phyloP scores from a whole-genome alignment of 148 eudicot species.

The Chenopodium album region DNA sequence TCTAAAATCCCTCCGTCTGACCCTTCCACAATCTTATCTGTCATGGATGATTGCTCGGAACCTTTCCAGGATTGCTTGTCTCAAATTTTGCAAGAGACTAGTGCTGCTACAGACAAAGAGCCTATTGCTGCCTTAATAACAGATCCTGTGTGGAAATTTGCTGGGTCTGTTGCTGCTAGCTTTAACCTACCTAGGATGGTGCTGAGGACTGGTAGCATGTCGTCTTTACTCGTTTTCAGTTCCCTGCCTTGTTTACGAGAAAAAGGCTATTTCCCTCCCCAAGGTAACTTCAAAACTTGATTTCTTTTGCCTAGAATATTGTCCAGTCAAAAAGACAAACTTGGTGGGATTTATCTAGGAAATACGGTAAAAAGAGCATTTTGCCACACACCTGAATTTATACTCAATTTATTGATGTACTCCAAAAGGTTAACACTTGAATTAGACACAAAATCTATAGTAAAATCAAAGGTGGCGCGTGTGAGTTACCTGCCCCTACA shows the following conservation, averaged over 20 bases:
- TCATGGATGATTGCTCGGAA: conserved; percentile 18
- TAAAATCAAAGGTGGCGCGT: too few species aligned
- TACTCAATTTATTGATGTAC: too few species aligned
- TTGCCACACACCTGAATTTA: too few species aligned
- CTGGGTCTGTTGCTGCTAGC: conserved; percentile 16
- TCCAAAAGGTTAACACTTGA: too few species aligned
- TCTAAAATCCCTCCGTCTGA: not conserved
- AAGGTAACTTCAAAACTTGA: conserved; percentile 23
- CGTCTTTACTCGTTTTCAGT: conserved; percentile 22
- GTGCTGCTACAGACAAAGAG: conserved; percentile 6
- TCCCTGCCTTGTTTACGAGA: conserved; percentile 27
- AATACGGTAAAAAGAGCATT: too few species aligned
- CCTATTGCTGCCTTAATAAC: conserved; percentile 29
- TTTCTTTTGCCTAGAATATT: too few species aligned
- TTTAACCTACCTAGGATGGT: conserved; percentile 35
- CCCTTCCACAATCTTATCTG: conserved; percentile 2
- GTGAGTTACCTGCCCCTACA: too few species aligned
- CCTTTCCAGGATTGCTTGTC: conserved; percentile 25
- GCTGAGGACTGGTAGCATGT: conserved; percentile 26
- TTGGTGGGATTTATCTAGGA: too few species aligned
- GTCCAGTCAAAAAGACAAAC: too few species aligned
- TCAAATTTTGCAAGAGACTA: not conserved
- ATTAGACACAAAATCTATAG: too few species aligned
- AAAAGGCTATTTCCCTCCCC: conserved; percentile 33
- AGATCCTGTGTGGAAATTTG: conserved; percentile 30